Base-by-base conservation (phyloP, 192 early-diverging fungal species). In the Backusella luteola region DNA sequence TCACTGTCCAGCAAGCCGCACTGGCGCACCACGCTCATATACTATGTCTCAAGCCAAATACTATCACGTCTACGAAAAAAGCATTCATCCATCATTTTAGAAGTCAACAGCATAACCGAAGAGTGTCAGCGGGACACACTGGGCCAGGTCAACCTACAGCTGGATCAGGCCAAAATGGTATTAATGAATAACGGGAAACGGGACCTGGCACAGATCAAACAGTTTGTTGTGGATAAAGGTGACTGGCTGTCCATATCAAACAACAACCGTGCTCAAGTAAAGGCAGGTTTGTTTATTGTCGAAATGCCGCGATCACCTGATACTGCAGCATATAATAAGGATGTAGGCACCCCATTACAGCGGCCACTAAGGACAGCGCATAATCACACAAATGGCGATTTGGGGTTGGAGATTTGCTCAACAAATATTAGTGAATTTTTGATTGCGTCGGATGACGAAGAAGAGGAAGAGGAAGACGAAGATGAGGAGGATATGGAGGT, bases 181-280 rank as follows among this genome's bases (percentile, higher is more conserved):
- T 23, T 80, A 36, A 63, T 71, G 68, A 70, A 67, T 17, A 42
- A 79, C 59, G 79, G 79, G 4, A 71, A 76, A 38, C 52, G 70
- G 17, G 79, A 80, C 4, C 41, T 76, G 19, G 19, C 73, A 19
- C 73, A 80, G 41, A 69, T 80, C 4, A 67, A 76, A 19, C 56
- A 69, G 5, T 80, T 72, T 76, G 79, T 80, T 0, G 74, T 76
- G 14, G 79, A 80, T 34, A 80, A 80, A n/a, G 79, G 79, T 1
- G 69, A 76, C 42, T 80, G 79, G 79, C 21, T 70, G 2, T 23
- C 23, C 4, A 39, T 41, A 14, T 26, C 34, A 39, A 56, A 66
- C 1, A 59, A 74, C 14, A 41, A 39, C 15, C 38, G 73, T 23
- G 34, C 56, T 23, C 34, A 74, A 29, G 63, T 77, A 34, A 77